Conservation (phyloP, 192 early-diverging fungal species). For the Entomortierella parvispora region DNA sequence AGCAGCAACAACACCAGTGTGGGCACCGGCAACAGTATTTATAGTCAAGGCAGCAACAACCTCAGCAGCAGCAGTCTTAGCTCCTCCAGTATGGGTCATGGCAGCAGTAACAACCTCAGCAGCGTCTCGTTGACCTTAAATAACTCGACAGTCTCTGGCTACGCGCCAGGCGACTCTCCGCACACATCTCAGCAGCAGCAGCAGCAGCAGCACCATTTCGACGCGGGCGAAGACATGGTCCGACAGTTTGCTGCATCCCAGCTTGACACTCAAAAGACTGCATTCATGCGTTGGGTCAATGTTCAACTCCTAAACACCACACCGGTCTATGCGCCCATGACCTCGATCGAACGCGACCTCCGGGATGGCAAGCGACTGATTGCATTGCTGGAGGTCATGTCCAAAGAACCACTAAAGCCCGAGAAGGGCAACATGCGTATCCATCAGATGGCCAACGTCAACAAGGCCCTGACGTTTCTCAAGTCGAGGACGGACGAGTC, state of each 20-base stretch:
- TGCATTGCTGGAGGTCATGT: slow-evolving; percentile 73
- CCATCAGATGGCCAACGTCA: slow-evolving; percentile 81
- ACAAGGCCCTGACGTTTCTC: slow-evolving; percentile 77
- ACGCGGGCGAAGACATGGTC: slow-evolving; percentile 55
- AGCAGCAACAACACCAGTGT: slow-evolving; percentile 14
- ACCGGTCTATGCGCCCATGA: slow-evolving; percentile 23
- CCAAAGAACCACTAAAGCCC: slow-evolving; percentile 76
- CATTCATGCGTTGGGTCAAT: slow-evolving; percentile 65
- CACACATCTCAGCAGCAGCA: slow-evolving; percentile 29
- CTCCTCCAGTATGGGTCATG: slow-evolving; percentile 7
- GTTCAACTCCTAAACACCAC: slow-evolving; percentile 49
- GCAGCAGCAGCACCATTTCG: slow-evolving; percentile 36
- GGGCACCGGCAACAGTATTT: slow-evolving; percentile 36
- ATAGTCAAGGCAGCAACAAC: slow-evolving; percentile 49
- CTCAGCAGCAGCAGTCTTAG: slow-evolving; percentile 28
- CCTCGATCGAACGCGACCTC: slow-evolving; percentile 61
- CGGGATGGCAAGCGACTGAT: slow-evolving; percentile 77
- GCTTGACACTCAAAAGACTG: slow-evolving; percentile 48
- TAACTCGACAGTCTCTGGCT: slow-evolving; percentile 1
- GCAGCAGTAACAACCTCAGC: slow-evolving; percentile 36
- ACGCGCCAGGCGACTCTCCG: too few relatives aligned
- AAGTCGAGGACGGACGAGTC: slow-evolving; percentile 56
- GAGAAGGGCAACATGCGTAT: slow-evolving; percentile 80
- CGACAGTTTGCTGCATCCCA: slow-evolving; percentile 46
- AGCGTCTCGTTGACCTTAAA: slow-evolving; percentile 34